Base-by-base conservation (phyloP, 805 yeast genomes). In the Teunomyces atbi region DNA sequence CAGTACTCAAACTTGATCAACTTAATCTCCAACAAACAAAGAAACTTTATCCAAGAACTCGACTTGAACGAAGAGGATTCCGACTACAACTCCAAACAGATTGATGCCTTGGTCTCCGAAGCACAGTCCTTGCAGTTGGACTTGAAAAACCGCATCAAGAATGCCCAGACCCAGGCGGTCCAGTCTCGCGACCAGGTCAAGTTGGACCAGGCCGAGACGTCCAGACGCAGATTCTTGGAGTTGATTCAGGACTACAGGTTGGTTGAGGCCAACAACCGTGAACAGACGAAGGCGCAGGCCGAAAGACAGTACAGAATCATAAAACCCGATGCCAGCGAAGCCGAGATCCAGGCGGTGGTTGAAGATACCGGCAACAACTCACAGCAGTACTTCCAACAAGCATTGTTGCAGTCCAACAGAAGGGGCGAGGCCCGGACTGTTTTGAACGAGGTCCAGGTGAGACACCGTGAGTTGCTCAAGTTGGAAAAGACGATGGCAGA, bases 391-490 rank as follows among this genome's bases (percentile, higher is more conserved):
- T 94, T 94, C 71, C 89, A 95, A 49, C 96, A 90, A 69, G 97
- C 97, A 13, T 76, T 89, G 53, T 75, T 85, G 73, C 86, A 86
- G 68, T 84, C 90, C 45, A 87, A 88, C 63, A 84, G 96, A 70
- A 81, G 90, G 62, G 96, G 96, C 57, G 97, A 94, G 71, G 97
- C 98, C 36, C 82, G 94, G 66, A 83, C 97, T 28, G 98, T 95
- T 2, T 78, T 94, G 58, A 88, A 89, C 60, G 98, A 94, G 72
- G 98, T 94, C 47, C 97, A 92, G 72, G 83, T 87, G 43, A 84
- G 99, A 73, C 98, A 94, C 73, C 84, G 86, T 65, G 98, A 94
- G 73, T 82, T 94, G 61, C 86, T 89, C 73, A 88, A 89, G 74
- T 85, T 94, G 69, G 98, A 92, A 71, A 84, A 89, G 71, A 86